A percentile compares a stretch with the other conserved stretches of the same genome.
Evolutionary conservation across 129 eudicot species (phyloP).

Genomic region (Artemisia argyi): DNA sequence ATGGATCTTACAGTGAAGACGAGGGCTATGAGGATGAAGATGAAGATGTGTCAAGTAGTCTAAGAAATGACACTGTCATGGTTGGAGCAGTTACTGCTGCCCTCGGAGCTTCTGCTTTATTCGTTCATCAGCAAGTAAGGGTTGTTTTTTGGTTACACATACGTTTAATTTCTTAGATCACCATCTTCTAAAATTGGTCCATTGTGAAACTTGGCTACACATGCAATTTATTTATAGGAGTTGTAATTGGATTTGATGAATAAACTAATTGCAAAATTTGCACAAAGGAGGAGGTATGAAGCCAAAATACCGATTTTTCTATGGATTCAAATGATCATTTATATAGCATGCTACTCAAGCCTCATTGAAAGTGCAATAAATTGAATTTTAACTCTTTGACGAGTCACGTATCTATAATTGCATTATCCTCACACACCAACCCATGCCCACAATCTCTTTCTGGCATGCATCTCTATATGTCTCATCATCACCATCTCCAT

Average conservation of each 20-base stretch:
- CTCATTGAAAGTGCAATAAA: constrained; percentile 7
- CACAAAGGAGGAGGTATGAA: neutral
- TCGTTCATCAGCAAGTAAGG: constrained; percentile 67
- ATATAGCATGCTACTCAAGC: constrained; percentile 9
- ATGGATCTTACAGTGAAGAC: constrained; percentile 16
- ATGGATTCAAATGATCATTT: neutral
- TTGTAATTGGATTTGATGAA: constrained; percentile 13
- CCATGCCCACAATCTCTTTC: constrained; percentile 16
- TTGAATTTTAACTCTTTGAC: neutral
- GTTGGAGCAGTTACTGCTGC: constrained; percentile 97
- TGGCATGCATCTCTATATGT: constrained; percentile 17
- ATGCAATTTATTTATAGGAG: constrained; percentile 7
- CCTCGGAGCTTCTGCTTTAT: constrained; percentile 86
- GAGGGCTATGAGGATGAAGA: constrained; percentile 32
- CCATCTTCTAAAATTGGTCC: constrained; percentile 13
- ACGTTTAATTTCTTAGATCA: neutral
- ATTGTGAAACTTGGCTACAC: constrained; percentile 4
- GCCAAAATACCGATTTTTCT: no score
- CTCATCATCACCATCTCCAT: constrained; percentile 3
- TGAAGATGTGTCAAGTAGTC: constrained; percentile 25
- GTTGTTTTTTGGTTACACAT: constrained; percentile 7
- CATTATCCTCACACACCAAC: constrained; percentile 18
- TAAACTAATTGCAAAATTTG: constrained; percentile 18
- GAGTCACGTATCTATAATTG: constrained; percentile 6
- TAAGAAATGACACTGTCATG: constrained; percentile 43